Base-by-base conservation (phyloP, 768 basidiomycete genomes). In the Kwoniella pini region DNA sequence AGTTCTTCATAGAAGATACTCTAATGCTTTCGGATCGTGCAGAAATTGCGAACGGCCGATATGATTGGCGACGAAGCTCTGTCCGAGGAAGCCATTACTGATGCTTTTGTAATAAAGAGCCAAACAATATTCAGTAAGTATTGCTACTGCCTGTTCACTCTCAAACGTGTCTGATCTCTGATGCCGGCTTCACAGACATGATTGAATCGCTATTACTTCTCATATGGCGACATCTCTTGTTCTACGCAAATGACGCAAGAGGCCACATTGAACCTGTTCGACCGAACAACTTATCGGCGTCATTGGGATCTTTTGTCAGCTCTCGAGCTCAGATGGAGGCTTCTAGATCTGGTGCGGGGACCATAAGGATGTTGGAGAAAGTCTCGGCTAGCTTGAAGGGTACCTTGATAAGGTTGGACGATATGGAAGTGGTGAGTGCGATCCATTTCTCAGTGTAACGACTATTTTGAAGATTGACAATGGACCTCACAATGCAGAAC, bases 221-320 rank as follows among this genome's bases (percentile, higher is more conserved):
- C 1, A 54, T 72, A 12, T 75, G 74, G 74, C 64, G 74, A 27
- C 74, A 75, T 46, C 36, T 75, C 1, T 51, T 72, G 10, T 75
- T 69, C 53, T 75, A 75, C 55, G 71, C 67, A 31, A 69, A 70
- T 36, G 73, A 72, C 38, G 68, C 65, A 6, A 48, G 69, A 28
- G 55, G 62, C 1, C 46, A 46, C 2, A 40, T 55, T 19, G 67
- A 71, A 13, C 61, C 62, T 21, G 64, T 74, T 21, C 59, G 67
- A 57, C 68, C 72, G 1, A 67, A 64, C 36, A 65, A 67, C 30
- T 62, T 74, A 26, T 65, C 72, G 9, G 42, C 64, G 1, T 70
- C 69, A 0, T 56, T 70, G 11, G 61, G 51, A 4, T 40, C 61
- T 11, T 68, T 64, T 42, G 30, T 53, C 24, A 57, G 43, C 7